These are phyloP conservation scores for Trichoderma sp. DNA, from an alignment of 2,329 filamentous ascomycete species.

Conservation along the genomic window DNA sequence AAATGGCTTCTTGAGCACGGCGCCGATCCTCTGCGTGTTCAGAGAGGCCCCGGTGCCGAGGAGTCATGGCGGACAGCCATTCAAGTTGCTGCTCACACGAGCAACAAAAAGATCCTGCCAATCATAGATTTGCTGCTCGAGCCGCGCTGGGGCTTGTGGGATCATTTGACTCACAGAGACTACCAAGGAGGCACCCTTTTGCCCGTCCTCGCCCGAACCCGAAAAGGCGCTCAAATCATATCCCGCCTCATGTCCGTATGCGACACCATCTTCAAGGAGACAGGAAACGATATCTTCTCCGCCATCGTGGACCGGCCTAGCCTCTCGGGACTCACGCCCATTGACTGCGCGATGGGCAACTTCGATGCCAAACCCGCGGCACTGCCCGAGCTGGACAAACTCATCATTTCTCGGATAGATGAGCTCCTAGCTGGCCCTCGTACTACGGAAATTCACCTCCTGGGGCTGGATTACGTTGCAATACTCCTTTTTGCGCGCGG, in stretches of 20 bases:
- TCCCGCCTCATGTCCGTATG: conserved; percentile 19
- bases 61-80: conserved; percentile 23
- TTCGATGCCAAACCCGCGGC: conserved; percentile 4
- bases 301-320: conserved; percentile 17
- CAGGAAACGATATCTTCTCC: conserved; percentile 23
- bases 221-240: background rate
- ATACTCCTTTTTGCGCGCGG: background rate
- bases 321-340: background rate
- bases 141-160: conserved; percentile 20
- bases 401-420: conserved; percentile 6
- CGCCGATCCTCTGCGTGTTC: conserved; percentile 23
- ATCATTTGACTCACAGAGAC: conserved; percentile 22
- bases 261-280: conserved; percentile 18
- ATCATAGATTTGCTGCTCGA: conserved; percentile 23
- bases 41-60: conserved; percentile 5
- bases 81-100: conserved; percentile 3
- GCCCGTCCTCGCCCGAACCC: background rate
- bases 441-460: background rate
- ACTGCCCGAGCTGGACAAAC: background rate
- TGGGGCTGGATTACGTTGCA: background rate
- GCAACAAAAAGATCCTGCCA: background rate
- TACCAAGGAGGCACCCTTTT: conserved; percentile 21
- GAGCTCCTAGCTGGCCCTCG: conserved; percentile 9
- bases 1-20: conserved; percentile 25
- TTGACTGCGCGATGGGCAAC: conserved; percentile 18